Evolutionary conservation across 495 filamentous ascomycete genomes (phyloP), one percentile per base, ranked within the genome.

Genomic region (Podospora anserina): DNA sequence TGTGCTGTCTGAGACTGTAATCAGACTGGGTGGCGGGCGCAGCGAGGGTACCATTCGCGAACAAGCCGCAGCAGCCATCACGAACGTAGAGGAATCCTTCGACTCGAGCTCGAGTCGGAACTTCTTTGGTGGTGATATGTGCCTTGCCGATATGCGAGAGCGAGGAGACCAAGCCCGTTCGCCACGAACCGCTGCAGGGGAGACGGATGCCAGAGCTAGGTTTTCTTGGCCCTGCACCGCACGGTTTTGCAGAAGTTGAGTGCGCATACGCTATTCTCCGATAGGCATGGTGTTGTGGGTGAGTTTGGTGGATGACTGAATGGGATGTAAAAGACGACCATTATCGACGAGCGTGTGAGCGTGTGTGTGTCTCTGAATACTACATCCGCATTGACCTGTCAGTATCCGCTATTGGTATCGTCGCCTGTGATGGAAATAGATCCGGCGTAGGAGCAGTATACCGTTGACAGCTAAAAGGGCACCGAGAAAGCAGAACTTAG

Each of bases 131-230:
- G 20, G 27, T 62, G 13, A 49, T 19, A 20, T 39, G 44, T 60
- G 39, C 54, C 27, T 19, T n/a, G 34, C 53, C 30, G 62, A 61
- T 32, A 65, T 61, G 23, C 27, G 44, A 56, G 49, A 49, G 58
- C 15, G 69, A 60, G 58, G 27, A 69, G 7, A 19, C 23, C 6
- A 30, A 44, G 56, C 65, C 66, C 64, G 70, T 69, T 70, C 70
- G 63, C 60, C 54, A 60, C 55, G 68, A 74, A 70, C 70, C 66
- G 59, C 72, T 74, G 67, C 72, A 74, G 70, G 70, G 70, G 67
- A 64, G 19, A 32, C 26, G 69, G 49, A 30, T 60, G 19, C 61
- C 18, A 55, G 57, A 44, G 59, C 6, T 30, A 68, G 34, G 23
- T 66, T 49, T 61, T 27, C 66, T 68, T 61, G 58, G 63, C 56